These are phyloP conservation scores for Trichoderma endophyticum DNA, from an alignment of 2,329 filamentous ascomycete genomes.

Conservation along the genomic window DNA sequence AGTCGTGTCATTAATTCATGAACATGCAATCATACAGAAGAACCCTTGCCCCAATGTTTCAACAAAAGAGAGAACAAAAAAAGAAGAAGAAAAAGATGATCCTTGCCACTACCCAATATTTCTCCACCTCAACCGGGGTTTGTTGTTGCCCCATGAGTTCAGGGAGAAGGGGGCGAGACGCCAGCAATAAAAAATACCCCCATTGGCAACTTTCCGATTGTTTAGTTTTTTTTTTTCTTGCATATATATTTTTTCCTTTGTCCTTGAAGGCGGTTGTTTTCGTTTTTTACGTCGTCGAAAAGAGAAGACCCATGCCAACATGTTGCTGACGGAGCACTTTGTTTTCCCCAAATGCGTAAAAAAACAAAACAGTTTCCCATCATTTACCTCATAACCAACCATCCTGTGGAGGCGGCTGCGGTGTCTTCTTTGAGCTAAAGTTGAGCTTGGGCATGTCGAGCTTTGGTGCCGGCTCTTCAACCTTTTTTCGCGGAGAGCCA, in stretches of 20 bases:
- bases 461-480: conserved; percentile 53
- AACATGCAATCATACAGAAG: conserved; percentile 35
- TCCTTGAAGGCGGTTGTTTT: neutral
- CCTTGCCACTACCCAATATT: conserved; percentile 15
- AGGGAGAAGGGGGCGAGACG: conserved; percentile 3
- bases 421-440: conserved; percentile 40
- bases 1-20: conserved; percentile 39
- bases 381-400: conserved; percentile 29
- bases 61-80: conserved; percentile 23
- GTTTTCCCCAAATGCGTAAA: neutral
- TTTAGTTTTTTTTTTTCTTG: neutral
- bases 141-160: neutral
- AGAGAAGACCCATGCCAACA: neutral
- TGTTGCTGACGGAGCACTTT: neutral
- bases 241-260: too few species aligned
- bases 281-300: neutral
- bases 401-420: conserved; percentile 30
- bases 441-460: conserved; percentile 60
- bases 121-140: neutral
- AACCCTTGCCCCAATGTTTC: conserved; percentile 24
- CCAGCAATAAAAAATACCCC: conserved; percentile 9
- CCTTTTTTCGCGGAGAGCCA: conserved; percentile 42
- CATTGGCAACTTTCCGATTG: conserved; percentile 3
- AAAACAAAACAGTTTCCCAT: neutral
- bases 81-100: neutral